phyloP scores from a whole-genome alignment of 768 basidiomycete genomes.

The Dentipellis fragilis region DNA sequence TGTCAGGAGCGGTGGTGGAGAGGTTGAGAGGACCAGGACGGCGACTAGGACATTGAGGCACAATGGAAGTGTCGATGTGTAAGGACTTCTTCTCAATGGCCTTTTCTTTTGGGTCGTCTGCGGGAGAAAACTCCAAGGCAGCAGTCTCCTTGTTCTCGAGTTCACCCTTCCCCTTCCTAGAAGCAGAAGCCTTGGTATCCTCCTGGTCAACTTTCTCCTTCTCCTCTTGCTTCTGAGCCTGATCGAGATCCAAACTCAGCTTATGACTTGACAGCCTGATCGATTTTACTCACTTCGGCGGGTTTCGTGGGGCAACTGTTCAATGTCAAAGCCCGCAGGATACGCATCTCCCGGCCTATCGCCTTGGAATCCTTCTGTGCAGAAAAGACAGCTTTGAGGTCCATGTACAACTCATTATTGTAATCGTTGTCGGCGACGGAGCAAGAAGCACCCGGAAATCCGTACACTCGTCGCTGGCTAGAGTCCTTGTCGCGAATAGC shows the following conservation, averaged over 20 bases:
- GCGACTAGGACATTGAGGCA: slow-evolving; percentile 32
- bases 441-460: too few species aligned
- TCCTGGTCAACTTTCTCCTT: slow-evolving; percentile 21
- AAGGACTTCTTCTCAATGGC: slow-evolving; percentile 39
- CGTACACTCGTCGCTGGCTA: too few species aligned
- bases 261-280: too few species aligned
- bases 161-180: slow-evolving; percentile 32
- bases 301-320: slow-evolving; percentile 91
- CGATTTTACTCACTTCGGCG: too few species aligned
- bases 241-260: too few species aligned
- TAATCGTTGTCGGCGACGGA: too few species aligned
- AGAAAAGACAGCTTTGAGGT: slow-evolving; percentile 75
- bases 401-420: too few species aligned
- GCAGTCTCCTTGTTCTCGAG: slow-evolving; percentile 34
- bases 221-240: slow-evolving; percentile 12
- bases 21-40: slow-evolving; percentile 73
- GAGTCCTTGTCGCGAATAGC: too few species aligned
- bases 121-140: slow-evolving; percentile 24
- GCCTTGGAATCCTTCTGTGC: slow-evolving; percentile 65
- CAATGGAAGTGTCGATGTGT: slow-evolving; percentile 56
- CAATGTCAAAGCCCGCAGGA: slow-evolving; percentile 67
- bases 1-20: slow-evolving; percentile 35
- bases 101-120: slow-evolving; percentile 30
- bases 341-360: slow-evolving; percentile 48
- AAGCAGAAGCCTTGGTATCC: slow-evolving; percentile 23